A percentile compares a stretch with the other conserved stretches of the same genome.
phyloP scores from a whole-genome alignment of 2,329 filamentous ascomycete genomes.

The Cadophora malorum region DNA sequence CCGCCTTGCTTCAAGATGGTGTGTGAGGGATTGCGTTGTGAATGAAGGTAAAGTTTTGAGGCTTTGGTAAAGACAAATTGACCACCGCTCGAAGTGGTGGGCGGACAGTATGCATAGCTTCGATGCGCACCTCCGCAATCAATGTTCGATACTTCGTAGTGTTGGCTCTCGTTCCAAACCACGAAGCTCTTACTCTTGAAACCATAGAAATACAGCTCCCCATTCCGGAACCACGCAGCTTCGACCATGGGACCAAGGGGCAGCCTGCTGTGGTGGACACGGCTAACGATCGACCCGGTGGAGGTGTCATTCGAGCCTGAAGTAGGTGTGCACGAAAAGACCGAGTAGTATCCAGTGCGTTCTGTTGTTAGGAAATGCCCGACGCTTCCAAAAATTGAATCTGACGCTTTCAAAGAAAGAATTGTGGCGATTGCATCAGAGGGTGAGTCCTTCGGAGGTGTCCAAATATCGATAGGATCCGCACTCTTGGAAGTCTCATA shows the following conservation, averaged over 20 bases:
- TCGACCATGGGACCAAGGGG: conserved; percentile 81
- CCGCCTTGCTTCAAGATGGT: conserved; percentile 67
- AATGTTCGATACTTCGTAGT: conserved; percentile 72
- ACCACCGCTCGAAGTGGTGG: conserved; percentile 46
- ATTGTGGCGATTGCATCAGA: conserved; percentile 74
- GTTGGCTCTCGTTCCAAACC: conserved; percentile 77
- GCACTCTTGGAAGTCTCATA: conserved; percentile 47
- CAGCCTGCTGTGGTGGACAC: conserved; percentile 71
- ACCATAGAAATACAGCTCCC: conserved; percentile 75
- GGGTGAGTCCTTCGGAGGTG: conserved; percentile 26
- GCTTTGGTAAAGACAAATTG: conserved; percentile 79
- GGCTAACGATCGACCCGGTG: conserved; percentile 18
- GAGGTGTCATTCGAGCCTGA: conserved; percentile 24
- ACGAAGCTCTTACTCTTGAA: conserved; percentile 83
- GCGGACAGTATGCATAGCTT: conserved; percentile 64
- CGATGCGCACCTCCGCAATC: conserved; percentile 88
- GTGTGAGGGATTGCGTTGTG: conserved; percentile 50
- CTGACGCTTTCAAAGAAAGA: conserved; percentile 49
- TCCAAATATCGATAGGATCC: conserved; percentile 32
- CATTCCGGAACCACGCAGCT: conserved; percentile 65
- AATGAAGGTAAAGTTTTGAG: conserved; percentile 55
- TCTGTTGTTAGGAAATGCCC: conserved; percentile 72
- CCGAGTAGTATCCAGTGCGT: conserved; percentile 77
- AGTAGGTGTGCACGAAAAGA: conserved; percentile 52
- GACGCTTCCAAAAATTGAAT: conserved; percentile 17